Evolutionary conservation across 2,329 filamentous ascomycete species (phyloP), one percentile per base, ranked within the genome.

Genomic region (Anthostomella pinea): DNA sequence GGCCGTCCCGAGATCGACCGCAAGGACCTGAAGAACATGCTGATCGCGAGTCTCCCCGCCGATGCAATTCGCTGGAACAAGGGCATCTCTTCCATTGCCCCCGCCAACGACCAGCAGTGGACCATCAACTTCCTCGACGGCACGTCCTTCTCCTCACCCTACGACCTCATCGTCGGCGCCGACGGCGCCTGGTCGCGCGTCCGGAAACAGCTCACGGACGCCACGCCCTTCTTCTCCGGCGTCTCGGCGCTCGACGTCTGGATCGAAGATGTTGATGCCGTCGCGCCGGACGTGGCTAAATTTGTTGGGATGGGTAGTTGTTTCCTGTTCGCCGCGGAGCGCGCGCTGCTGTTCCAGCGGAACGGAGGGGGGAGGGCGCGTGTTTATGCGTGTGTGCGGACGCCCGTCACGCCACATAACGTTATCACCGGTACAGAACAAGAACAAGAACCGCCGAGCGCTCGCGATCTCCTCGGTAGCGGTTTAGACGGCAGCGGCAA

Each of bases 141-240:
- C 20, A 19, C 13, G 17, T 15, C 37, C 5, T 23, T 3, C 13
- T 21, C 30, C 6, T 13, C 39, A 7, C 41, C 41, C 1, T 54
- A 48, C 41, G 63, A 67, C 32, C 51, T 67, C 5, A 54, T 65
- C 1, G 49, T 66, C 22, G 64, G 65, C 11, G 60, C 61, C 5
- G 62, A 64, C 43, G 65, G 65, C 6, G 62, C 60, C 5, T 66
- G 63, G 60, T 59, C 53, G 18, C 59, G 53, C 45, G 54, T 62
- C 6, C 55, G 64, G 19, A 28, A 42, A 6, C 27, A 45, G 5
- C 48, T 63, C 10, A 56, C 52, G 1, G 40, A 59, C 26, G 45
- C 51, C 6, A 53, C 52, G 36, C 68, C 66, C 2, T 36, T 51
- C 15, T 71, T 66, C 43, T 62, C 62, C 2, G 66, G 68, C 32